phyloP scores from a whole-genome alignment of 805 yeast species.

The Blastobotrys terrestris region DNA sequence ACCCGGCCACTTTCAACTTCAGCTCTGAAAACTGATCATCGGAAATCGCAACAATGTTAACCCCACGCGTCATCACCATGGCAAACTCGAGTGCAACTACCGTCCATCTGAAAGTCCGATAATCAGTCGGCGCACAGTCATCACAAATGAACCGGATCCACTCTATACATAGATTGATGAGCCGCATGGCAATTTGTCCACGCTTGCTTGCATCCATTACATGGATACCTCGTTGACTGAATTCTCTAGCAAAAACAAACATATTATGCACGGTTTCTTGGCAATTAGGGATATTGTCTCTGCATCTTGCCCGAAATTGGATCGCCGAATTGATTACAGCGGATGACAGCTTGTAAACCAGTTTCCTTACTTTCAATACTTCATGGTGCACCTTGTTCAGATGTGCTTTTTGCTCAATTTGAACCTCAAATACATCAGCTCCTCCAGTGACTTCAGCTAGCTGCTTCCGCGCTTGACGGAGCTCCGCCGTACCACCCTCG shows the following conservation, averaged over 20 bases:
- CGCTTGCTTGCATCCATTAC: constrained; percentile 59
- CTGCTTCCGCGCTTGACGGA: constrained; percentile 49
- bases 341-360: constrained; percentile 61
- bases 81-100: constrained; percentile 94
- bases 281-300: constrained; percentile 51
- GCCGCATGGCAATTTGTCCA: constrained; percentile 59
- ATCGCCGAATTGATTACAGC: constrained; percentile 57
- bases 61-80: constrained; percentile 88
- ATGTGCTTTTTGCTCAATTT: constrained; percentile 63
- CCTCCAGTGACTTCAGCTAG: constrained; percentile 56
- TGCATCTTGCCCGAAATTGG: constrained; percentile 43
- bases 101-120: constrained; percentile 91
- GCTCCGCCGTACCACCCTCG: constrained; percentile 57
- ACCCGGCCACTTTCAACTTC: constrained; percentile 81
- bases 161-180: constrained; percentile 71
- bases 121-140: constrained; percentile 89
- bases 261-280: constrained; percentile 72
- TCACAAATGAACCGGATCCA: constrained; percentile 94
- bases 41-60: constrained; percentile 73
- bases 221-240: constrained; percentile 65
- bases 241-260: constrained; percentile 74
- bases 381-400: constrained; percentile 68
- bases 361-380: constrained; percentile 55
- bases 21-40: constrained; percentile 69
- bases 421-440: constrained; percentile 37